phyloP scores from a whole-genome alignment of 495 filamentous ascomycete species.

The Aspergillus kassunensis region DNA sequence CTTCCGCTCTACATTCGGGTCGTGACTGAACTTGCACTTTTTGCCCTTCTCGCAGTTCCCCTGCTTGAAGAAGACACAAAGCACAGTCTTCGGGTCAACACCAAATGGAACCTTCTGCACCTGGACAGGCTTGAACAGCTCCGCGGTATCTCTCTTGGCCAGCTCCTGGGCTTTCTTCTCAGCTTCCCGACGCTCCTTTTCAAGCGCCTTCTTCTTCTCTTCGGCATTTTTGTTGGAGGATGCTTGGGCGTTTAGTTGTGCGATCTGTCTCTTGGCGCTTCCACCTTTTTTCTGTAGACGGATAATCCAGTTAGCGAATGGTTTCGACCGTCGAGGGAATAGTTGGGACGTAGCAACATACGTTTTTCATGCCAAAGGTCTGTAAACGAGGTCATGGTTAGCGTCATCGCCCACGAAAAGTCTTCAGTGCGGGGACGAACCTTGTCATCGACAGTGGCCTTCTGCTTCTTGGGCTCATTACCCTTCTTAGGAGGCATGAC shows the following conservation, averaged over 20 bases:
- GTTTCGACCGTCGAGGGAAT: constrained; percentile 9
- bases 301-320: constrained; percentile 8
- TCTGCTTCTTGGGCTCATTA: constrained; percentile 60
- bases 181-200: constrained; percentile 75
- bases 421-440: constrained; percentile 28
- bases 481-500: constrained; percentile 92
- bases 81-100: constrained; percentile 96
- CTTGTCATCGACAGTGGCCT: constrained; percentile 84
- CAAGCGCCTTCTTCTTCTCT: constrained; percentile 83
- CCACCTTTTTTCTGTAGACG: constrained; percentile 78
- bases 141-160: constrained; percentile 70
- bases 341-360: constrained; percentile 34
- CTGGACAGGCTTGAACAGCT: constrained; percentile 92
- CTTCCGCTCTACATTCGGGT: constrained; percentile 84
- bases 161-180: constrained; percentile 86
- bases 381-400: constrained; percentile 20
- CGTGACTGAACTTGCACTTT: constrained; percentile 98
- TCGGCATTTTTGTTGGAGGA: constrained; percentile 70
- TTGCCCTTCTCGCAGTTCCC: constrained; percentile 95
- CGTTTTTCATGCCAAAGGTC: constrained; percentile 99
- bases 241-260: constrained; percentile 68
- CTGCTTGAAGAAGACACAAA: constrained; percentile 94
- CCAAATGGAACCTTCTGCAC: constrained; percentile 96
- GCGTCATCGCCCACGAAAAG: neutral
- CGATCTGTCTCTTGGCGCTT: constrained; percentile 82